A percentile compares a stretch with the other conserved stretches of the same genome.
These are phyloP conservation scores for Starmerella vaccinii DNA, from an alignment of 805 yeast species.

Conservation along the genomic window DNA sequence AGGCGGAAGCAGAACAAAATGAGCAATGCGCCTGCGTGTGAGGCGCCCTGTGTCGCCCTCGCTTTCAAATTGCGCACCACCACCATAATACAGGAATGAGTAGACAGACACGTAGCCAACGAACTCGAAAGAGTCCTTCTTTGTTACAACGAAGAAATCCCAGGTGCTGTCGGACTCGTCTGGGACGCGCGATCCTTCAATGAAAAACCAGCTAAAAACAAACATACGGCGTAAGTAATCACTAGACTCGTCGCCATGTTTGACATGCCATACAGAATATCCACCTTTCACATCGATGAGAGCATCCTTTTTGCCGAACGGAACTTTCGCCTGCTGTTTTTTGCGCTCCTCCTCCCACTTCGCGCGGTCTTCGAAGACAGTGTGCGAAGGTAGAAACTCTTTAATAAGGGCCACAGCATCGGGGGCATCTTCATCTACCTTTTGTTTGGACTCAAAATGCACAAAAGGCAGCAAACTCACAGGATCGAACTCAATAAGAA, in stretches of 20 bases:
- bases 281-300: neutral
- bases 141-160: slow-evolving; percentile 58
- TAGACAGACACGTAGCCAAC: slow-evolving; percentile 79
- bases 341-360: slow-evolving; percentile 49
- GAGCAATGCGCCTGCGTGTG: slow-evolving; percentile 69
- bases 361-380: slow-evolving; percentile 48
- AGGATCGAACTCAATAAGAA: slow-evolving; percentile 60
- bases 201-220: slow-evolving; percentile 53
- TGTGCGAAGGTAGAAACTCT: slow-evolving; percentile 52
- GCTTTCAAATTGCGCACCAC: slow-evolving; percentile 38
- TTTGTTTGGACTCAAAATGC: slow-evolving; percentile 42
- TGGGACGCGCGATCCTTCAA: slow-evolving; percentile 88
- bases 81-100: slow-evolving; percentile 67
- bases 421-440: slow-evolving; percentile 43
- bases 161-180: slow-evolving; percentile 67
- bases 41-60: slow-evolving; percentile 21
- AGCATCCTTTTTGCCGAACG: neutral
- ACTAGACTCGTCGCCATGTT: neutral
- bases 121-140: slow-evolving; percentile 37
- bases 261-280: slow-evolving; percentile 43
- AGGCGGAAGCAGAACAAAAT: slow-evolving; percentile 75
- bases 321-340: slow-evolving; percentile 28
- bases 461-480: slow-evolving; percentile 64
- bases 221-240: slow-evolving; percentile 50
- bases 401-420: slow-evolving; percentile 49